Percentiles rank a stretch among this genome's conserved stretches.
Evolutionary conservation across 2,329 filamentous ascomycete genomes (phyloP).

Genomic region (Ophiostoma ulmi): DNA sequence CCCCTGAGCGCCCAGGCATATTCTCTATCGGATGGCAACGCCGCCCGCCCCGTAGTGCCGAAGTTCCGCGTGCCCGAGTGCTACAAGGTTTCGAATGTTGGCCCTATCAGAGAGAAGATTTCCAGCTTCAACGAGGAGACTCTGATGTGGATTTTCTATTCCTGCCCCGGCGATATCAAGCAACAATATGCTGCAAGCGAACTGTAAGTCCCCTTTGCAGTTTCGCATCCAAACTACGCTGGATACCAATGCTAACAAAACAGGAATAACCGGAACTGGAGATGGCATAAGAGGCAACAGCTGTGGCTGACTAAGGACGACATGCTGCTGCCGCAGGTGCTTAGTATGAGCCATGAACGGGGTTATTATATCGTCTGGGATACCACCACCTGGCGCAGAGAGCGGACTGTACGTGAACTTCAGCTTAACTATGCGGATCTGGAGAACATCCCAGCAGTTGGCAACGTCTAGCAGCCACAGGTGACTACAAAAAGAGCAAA

Average conservation of each 20-base stretch:
- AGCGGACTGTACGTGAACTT: constrained; percentile 50
- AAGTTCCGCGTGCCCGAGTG: constrained; percentile 59
- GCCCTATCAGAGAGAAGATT: constrained; percentile 60
- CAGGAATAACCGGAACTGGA: constrained; percentile 60
- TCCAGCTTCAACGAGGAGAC: constrained; percentile 64
- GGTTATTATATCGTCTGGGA: constrained; percentile 65
- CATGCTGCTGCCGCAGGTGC: constrained; percentile 56
- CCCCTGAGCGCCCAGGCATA: constrained; percentile 56
- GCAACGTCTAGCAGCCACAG: not conserved
- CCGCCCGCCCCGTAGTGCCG: constrained; percentile 53
- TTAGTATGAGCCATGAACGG: constrained; percentile 56
- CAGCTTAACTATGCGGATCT: constrained; percentile 58
- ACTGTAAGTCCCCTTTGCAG: constrained; percentile 44
- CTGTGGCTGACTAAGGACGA: constrained; percentile 66
- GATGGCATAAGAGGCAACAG: constrained; percentile 63
- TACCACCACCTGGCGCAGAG: constrained; percentile 56
- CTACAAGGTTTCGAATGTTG: constrained; percentile 62
- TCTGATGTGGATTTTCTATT: constrained; percentile 65
- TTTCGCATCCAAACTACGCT: not conserved
- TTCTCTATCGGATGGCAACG: constrained; percentile 56
- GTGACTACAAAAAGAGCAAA: too few relatives aligned
- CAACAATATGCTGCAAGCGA: constrained; percentile 60
- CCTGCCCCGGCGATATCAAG: constrained; percentile 57
- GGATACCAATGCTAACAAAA: not conserved
- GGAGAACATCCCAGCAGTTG: constrained; percentile 40